Evolutionary conservation across 2,329 filamentous ascomycete genomes (phyloP), one percentile per base, ranked within the genome.

Genomic region (Penicillium brevicompactum): DNA sequence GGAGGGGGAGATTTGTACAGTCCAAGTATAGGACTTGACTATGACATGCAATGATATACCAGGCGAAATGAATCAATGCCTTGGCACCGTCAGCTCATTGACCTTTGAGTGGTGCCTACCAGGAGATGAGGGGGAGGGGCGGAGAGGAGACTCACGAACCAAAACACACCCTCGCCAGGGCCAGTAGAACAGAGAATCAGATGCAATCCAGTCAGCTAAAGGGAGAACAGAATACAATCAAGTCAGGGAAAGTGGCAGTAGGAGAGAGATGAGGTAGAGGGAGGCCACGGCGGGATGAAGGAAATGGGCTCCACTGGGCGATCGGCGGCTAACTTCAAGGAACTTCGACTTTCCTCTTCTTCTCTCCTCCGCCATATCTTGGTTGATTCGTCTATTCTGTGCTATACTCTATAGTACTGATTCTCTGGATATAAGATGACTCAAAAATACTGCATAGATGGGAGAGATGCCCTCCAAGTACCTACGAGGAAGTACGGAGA

Each of bases 291-390:
- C 66, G 68, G 68, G 68, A 70, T 67, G 66, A 59, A 49, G 51
- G 60, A 59, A 55, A 59, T 51, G 52, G 58, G 66, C 67, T 70
- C 68, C 67, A 70, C 64, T 64, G 65, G 54, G 61, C 67, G 70
- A 72, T 72, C 69, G 58, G 67, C 69, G 62, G 67, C 63, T 71
- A 66, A 66, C 60, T 27, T 27, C 56, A 62, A 57, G 59, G 61
- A 59, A 61, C 54, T 18, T 18, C 18, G 2, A 18, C 18, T 8
- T 27, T 27, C 24, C 24, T 27, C 24, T 8, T 27, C 24, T 27
- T 18, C 18, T 18, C 18, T 18, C 18, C 18, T 18, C 18, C 18
- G 18, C 18, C 18, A 18, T 18, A 18, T 18, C 18, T 18, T 18
- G 18, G 18, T 18, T 18, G 18, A 18, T 18, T 18, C 18, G 18